Percentiles rank a stretch among this genome's conserved stretches.
Evolutionary conservation across 1,284 basidiomycete genomes (phyloP).

Genomic region (Flammula alnicola): DNA sequence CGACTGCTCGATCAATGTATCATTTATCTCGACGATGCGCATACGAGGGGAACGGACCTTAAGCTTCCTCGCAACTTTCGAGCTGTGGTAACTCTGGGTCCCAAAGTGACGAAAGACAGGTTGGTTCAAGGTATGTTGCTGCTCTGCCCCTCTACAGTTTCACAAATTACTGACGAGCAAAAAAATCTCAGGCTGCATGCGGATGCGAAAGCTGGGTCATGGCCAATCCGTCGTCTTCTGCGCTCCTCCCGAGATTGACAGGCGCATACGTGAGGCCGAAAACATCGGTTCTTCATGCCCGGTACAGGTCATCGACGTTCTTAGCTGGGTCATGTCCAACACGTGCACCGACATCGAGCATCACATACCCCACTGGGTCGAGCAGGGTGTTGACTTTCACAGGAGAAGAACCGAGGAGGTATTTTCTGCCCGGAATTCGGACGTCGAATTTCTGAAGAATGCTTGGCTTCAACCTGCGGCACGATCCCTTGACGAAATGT

Average conservation of each 20-base stretch:
- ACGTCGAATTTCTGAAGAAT: conserved; percentile 22
- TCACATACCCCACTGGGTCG: conserved; percentile 47
- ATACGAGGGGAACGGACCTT: conserved; percentile 61
- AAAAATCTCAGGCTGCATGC: conserved; percentile 45
- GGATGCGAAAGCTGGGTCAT: conserved; percentile 53
- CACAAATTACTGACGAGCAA: neutral
- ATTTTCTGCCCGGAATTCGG: neutral
- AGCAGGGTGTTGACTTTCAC: conserved; percentile 51
- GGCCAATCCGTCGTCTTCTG: conserved; percentile 56
- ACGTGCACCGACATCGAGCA: conserved; percentile 48
- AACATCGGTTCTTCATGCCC: conserved; percentile 3
- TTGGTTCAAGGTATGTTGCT: conserved; percentile 50
- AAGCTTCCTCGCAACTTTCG: conserved; percentile 48
- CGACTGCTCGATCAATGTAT: conserved; percentile 49
- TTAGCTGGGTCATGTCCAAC: conserved; percentile 51
- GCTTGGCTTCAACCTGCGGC: conserved; percentile 47
- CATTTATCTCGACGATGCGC: conserved; percentile 61
- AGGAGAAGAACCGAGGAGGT: conserved; percentile 28
- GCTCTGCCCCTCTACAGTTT: neutral
- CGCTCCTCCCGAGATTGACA: conserved; percentile 51
- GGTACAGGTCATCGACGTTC: conserved; percentile 38
- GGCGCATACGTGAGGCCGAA: conserved; percentile 38
- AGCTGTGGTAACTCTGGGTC: conserved; percentile 58
- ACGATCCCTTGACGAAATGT: conserved; percentile 40
- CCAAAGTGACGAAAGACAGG: conserved; percentile 58